phyloP scores from a whole-genome alignment of 495 filamentous ascomycete species.

The Articulospora tetracladia region DNA sequence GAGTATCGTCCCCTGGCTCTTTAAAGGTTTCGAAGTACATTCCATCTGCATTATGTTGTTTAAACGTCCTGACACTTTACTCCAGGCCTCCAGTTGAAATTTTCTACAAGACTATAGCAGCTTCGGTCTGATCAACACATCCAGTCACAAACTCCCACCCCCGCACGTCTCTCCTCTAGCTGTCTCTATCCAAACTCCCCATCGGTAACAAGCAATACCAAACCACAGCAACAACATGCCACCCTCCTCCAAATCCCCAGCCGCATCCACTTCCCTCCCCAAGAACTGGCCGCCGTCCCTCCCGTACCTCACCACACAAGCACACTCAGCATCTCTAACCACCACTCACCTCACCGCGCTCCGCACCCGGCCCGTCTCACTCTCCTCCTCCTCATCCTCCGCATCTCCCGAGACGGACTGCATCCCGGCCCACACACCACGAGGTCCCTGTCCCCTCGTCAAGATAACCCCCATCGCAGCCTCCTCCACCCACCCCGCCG shows the following conservation, averaged over 20 bases:
- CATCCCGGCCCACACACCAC: slow-evolving; percentile 32
- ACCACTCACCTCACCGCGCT: slow-evolving; percentile 33
- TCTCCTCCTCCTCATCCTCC: no score
- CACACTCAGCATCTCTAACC: slow-evolving; percentile 43
- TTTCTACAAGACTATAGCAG: no score
- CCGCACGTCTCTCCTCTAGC: no score
- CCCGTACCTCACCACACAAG: slow-evolving; percentile 47
- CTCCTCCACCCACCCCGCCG: slow-evolving; percentile 52
- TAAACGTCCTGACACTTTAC: no score
- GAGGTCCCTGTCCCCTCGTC: slow-evolving; percentile 42
- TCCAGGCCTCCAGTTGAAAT: no score
- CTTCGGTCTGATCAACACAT: no score
- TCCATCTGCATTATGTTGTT: no score
- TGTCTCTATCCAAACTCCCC: no score
- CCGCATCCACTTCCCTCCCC: slow-evolving; percentile 25
- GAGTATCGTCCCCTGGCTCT: no score
- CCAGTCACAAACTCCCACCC: no score
- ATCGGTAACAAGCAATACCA: no score
- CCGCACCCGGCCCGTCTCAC: slow-evolving; percentile 31
- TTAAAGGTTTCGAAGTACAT: no score
- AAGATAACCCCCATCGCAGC: slow-evolving; percentile 51
- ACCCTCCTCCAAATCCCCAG: not conserved
- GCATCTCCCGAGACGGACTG: not conserved
- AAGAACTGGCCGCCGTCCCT: slow-evolving; percentile 55
- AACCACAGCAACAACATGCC: not conserved